Base-by-base conservation (phyloP, 768 basidiomycete species). In the Ramaria sp. region DNA sequence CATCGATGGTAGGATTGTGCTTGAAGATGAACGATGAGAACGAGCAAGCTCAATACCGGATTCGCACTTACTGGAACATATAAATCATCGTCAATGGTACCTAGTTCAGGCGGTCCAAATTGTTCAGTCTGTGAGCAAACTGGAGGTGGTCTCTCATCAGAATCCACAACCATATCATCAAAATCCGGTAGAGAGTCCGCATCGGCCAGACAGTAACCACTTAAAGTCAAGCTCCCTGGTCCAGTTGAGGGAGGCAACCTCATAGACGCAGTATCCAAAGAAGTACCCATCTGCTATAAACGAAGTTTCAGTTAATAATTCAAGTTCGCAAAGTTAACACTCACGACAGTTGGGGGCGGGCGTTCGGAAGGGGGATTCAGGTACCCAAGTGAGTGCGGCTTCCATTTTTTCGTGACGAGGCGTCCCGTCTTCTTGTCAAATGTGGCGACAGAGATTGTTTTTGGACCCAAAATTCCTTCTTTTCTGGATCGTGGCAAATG, bases 61-160 rank as follows among this genome's bases (percentile, higher is more conserved):
- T 43, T 43, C n/a, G n/a, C 42, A 43, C 39, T 46, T 46, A 55
- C 54, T 22, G 41, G 42, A 27, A 27, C 42, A 43, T 55, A 46
- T 17, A 55, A 27, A 31, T 55, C 54, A 9, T 55, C 54, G 27
- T 55, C 54, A 11, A 47, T 41, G 11, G 30, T 47, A 7, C 46
- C 54, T 20, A 47, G n/a, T 31, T 55, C 42, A 10, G 54, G 54
- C 9, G 48, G 48, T 17, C 48, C 48, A 30, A 3, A 49, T 10
- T 30, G 7, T 22, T 41, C 52, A n/a, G 27, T 38, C 20, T 51
- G n/a, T 51, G 30, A 11, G 27, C 11, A 20, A 27, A 9, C 13
- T 11, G 19, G 12, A 19, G 22, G 22, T 11, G 13, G 42, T 17
- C 20, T 22, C 7, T 43, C 17, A 9, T 43, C 42, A 43, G 42